These are phyloP conservation scores for Chimonanthus salicifolius DNA, from an alignment of 164 flowering plant genomes.

Conservation along the genomic window DNA sequence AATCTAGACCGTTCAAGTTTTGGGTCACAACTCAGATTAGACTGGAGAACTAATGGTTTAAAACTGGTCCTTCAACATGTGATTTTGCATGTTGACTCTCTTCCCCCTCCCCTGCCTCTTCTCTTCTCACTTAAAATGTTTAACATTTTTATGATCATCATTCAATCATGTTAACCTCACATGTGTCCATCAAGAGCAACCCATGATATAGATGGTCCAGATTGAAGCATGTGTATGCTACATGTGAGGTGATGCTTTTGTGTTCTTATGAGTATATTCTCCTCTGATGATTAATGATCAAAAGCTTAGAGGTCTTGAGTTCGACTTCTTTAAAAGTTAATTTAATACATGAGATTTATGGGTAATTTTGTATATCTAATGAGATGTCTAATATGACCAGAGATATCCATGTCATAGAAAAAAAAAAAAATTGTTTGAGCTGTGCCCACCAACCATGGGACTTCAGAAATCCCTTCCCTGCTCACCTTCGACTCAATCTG, in stretches of 20 bases:
- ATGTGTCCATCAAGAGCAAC: not conserved
- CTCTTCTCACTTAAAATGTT: not conserved
- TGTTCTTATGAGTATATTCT: not conserved
- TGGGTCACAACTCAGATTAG: not conserved
- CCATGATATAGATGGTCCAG: not conserved
- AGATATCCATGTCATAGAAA: no score
- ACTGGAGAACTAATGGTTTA: not conserved
- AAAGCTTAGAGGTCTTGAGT: no score
- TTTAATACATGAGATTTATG: no score
- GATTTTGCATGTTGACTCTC: not conserved
- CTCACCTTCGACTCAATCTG: not conserved
- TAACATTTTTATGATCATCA: not conserved
- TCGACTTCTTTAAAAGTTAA: no score
- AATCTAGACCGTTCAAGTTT: not conserved
- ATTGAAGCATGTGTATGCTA: not conserved
- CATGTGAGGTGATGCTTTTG: not conserved
- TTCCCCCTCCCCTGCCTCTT: no score
- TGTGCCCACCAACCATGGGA: not conserved
- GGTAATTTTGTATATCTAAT: no score
- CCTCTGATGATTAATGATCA: not conserved
- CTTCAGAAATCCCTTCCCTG: not conserved
- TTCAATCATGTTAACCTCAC: not conserved
- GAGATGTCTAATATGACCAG: no score
- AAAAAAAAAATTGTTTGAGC: not conserved
- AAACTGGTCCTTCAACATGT: not conserved